Base-by-base conservation (phyloP, 2,329 filamentous ascomycete genomes). In the Pezicula carpinea region DNA sequence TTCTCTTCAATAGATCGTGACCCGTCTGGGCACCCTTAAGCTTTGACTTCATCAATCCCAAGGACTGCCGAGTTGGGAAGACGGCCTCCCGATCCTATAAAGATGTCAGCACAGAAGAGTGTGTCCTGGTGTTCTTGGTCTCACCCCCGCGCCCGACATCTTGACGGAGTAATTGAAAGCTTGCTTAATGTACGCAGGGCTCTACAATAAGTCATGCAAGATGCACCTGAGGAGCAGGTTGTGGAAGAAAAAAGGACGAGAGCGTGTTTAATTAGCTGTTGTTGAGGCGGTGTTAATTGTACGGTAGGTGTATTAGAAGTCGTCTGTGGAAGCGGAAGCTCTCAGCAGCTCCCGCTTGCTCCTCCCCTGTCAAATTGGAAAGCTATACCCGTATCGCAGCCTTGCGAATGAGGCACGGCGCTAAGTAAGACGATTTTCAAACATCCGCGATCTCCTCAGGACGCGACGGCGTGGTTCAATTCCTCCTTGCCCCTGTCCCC, bases 21-120 rank as follows among this genome's bases (percentile, higher is more conserved):
- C 93, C 93, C 39, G 82, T 89, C 68, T 92, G 86, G 47, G 87
- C 87, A 53, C 87, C 92, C 76, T 97, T 97, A 65, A 99, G 83
- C 77, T 99, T 99, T 57, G 85, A 83, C 73, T 97, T 97, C 92
- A 99, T 99, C 65, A 95, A 71, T 56, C 90, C 91, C 71, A 99
- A 77, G 68, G 90, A 95, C 76, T 99, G 93, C 64, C 93, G 89
- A 66, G 93, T 99, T 63, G 93, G 89, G 72, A 99, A 99, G 72
- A 99, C 92, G 64, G 91, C 80, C 73, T 99, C 93, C 68, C 93
- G 83, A 69, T 92, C 89, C 91, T 96, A 68, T 47, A 61, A 51
- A 53, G 51, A 39, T 44, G 45, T 57, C 44, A 59, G 50, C 46
- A 41, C 32, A 43, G 18, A 46, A 32, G 22, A 22, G 19, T 21